These are phyloP conservation scores for Eruca vesicaria DNA, from an alignment of 441 rosid species.

Conservation along the genomic window DNA sequence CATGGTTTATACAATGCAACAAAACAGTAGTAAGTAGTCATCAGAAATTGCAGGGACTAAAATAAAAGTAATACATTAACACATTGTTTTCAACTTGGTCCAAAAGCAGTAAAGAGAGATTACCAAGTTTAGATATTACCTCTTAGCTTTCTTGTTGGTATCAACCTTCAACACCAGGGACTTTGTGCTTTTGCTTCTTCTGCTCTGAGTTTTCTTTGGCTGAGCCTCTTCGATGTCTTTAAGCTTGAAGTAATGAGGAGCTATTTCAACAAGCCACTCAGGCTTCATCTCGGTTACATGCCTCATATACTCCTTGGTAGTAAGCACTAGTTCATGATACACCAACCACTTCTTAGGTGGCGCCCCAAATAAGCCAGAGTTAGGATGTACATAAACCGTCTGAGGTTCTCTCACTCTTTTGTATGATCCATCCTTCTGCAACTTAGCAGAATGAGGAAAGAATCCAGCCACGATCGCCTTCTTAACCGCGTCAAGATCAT, in stretches of 20 bases:
- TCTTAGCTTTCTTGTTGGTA: constrained; percentile 25
- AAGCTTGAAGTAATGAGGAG: constrained; percentile 36
- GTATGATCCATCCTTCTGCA: constrained; percentile 29
- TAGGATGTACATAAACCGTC: constrained; percentile 34
- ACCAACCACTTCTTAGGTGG: constrained; percentile 21
- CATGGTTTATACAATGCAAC: constrained; percentile 15
- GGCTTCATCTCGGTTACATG: constrained; percentile 33
- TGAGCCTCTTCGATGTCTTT: constrained; percentile 24
- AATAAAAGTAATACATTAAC: not conserved
- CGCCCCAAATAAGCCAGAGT: constrained; percentile 25
- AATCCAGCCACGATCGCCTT: constrained; percentile 34
- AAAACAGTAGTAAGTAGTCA: constrained; percentile 19
- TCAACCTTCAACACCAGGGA: not conserved
- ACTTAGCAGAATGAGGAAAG: constrained; percentile 32
- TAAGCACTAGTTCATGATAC: constrained; percentile 34
- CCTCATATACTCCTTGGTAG: constrained; percentile 36
- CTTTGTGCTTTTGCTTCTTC: not conserved
- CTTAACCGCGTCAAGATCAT: constrained; percentile 63
- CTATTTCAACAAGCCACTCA: constrained; percentile 33
- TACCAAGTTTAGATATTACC: constrained; percentile 19
- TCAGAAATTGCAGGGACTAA: not conserved
- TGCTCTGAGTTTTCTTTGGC: constrained; percentile 6
- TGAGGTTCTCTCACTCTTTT: constrained; percentile 31
- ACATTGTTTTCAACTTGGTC: constrained; percentile 4
- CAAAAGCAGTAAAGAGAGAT: constrained; percentile 3